Percentiles rank a stretch among this genome's conserved stretches.
These are phyloP conservation scores for Tulasnella sp. DNA, from an alignment of 768 basidiomycete species.

Conservation along the genomic window DNA sequence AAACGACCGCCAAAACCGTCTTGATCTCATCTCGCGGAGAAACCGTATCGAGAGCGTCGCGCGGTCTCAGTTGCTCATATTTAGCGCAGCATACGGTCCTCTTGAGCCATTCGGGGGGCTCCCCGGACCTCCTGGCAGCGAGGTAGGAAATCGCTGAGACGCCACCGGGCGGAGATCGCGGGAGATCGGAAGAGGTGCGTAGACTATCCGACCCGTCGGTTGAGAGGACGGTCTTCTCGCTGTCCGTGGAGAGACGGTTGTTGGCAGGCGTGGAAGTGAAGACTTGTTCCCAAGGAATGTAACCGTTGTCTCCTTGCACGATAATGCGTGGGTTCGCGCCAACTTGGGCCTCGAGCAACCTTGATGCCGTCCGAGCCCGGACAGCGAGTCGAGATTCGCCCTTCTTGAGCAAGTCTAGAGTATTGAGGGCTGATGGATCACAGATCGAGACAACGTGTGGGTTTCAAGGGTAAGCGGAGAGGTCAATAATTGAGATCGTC, in stretches of 20 bases:
- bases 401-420: constrained; percentile 86
- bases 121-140: background rate
- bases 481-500: background rate
- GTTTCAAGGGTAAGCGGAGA: too few species aligned
- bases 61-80: constrained; percentile 41
- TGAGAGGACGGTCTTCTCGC: constrained; percentile 10
- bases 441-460: background rate
- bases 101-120: constrained; percentile 75
- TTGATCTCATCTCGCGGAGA: constrained; percentile 21
- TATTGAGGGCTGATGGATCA: constrained; percentile 57
- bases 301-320: constrained; percentile 72
- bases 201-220: constrained; percentile 22
- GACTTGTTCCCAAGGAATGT: constrained; percentile 69
- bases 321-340: constrained; percentile 69
- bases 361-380: constrained; percentile 74
- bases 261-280: constrained; percentile 32
- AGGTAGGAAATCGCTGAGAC: background rate
- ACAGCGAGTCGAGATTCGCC: constrained; percentile 66
- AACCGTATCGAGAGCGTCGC: background rate
- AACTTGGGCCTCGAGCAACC: constrained; percentile 78
- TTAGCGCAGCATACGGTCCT: constrained; percentile 71
- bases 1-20: constrained; percentile 60
- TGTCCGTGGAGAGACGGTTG: constrained; percentile 5
- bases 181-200: constrained; percentile 6
- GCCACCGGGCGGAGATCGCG: background rate